phyloP scores from a whole-genome alignment of 1,284 basidiomycete genomes.

The Exobasidium rhododendri region DNA sequence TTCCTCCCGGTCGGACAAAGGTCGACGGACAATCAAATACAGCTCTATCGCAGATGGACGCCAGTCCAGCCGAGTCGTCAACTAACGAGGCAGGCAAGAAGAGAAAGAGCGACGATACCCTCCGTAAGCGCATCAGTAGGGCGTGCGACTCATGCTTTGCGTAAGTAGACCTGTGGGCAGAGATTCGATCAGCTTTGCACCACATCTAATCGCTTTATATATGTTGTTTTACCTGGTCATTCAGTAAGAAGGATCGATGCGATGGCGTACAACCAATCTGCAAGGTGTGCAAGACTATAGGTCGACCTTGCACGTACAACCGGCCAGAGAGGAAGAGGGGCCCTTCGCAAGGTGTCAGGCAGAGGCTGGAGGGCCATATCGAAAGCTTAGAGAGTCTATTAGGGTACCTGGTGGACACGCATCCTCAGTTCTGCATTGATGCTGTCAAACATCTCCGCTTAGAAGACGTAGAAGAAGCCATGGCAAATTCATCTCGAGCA shows the following conservation, averaged over 20 bases:
- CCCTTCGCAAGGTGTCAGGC: slow-evolving; percentile 18
- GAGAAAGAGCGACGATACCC: no score
- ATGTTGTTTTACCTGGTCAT: background rate
- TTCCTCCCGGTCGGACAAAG: no score
- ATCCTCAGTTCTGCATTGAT: background rate
- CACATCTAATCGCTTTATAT: background rate
- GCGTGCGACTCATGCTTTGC: slow-evolving; percentile 18
- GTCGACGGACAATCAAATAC: no score
- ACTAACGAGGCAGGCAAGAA: slow-evolving; percentile 5
- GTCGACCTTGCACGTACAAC: slow-evolving; percentile 17
- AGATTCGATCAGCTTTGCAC: background rate
- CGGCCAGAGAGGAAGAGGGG: slow-evolving; percentile 20
- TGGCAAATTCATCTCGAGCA: background rate
- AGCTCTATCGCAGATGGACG: background rate
- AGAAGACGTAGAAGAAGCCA: background rate
- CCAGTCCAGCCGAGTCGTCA: background rate
- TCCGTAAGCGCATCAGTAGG: slow-evolving; percentile 17
- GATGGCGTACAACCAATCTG: slow-evolving; percentile 18
- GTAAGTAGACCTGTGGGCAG: background rate
- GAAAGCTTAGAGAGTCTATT: slow-evolving; percentile 17
- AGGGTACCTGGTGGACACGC: slow-evolving; percentile 9
- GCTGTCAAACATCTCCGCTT: background rate
- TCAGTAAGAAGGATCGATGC: slow-evolving; percentile 20
- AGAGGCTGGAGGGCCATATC: slow-evolving; percentile 16
- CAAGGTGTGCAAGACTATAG: slow-evolving; percentile 10